Conservation (phyloP, 805 yeast species). For the Candida xiaguanensis region DNA sequence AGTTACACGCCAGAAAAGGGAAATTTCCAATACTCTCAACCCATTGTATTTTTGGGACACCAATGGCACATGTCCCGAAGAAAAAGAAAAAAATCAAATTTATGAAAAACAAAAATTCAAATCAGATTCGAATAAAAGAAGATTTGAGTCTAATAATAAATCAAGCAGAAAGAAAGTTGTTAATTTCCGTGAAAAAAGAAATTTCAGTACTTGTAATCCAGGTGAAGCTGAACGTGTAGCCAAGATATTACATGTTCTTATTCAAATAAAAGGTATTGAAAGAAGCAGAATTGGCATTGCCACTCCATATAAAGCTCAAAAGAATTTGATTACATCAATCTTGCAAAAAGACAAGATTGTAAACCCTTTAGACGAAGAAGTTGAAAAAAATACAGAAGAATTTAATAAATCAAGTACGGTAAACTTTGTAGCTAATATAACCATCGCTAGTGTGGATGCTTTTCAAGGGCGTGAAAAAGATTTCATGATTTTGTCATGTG, state of each 20-base stretch:
- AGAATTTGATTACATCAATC: slow-evolving; percentile 53
- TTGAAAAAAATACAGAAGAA: slow-evolving; percentile 63
- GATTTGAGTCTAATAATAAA: too few species aligned
- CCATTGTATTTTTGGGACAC: slow-evolving; percentile 66
- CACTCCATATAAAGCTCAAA: slow-evolving; percentile 75
- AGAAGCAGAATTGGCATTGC: slow-evolving; percentile 57
- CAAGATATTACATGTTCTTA: slow-evolving; percentile 45
- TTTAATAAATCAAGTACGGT: slow-evolving; percentile 44
- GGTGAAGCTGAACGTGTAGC: slow-evolving; percentile 50
- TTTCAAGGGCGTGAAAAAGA: slow-evolving; percentile 60
- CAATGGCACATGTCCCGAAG: slow-evolving; percentile 43
- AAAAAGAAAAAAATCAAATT: slow-evolving; percentile 36
- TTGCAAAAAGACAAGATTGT: slow-evolving; percentile 49
- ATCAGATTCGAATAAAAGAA: too few species aligned
- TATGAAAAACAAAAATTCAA: background rate
- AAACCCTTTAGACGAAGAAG: slow-evolving; percentile 49
- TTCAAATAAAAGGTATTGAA: slow-evolving; percentile 50
- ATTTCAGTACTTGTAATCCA: slow-evolving; percentile 55
- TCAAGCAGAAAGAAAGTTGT: too few species aligned
- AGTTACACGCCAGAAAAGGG: slow-evolving; percentile 48
- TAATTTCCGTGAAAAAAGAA: slow-evolving; percentile 44
- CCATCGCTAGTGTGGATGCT: slow-evolving; percentile 58
- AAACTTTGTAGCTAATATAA: slow-evolving; percentile 41
- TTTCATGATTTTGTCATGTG: slow-evolving; percentile 49
- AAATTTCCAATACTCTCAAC: slow-evolving; percentile 42